A percentile compares a stretch with the other conserved stretches of the same genome.
Evolutionary conservation across 345 rosid species (phyloP).

Genomic region (Populus simonii): DNA sequence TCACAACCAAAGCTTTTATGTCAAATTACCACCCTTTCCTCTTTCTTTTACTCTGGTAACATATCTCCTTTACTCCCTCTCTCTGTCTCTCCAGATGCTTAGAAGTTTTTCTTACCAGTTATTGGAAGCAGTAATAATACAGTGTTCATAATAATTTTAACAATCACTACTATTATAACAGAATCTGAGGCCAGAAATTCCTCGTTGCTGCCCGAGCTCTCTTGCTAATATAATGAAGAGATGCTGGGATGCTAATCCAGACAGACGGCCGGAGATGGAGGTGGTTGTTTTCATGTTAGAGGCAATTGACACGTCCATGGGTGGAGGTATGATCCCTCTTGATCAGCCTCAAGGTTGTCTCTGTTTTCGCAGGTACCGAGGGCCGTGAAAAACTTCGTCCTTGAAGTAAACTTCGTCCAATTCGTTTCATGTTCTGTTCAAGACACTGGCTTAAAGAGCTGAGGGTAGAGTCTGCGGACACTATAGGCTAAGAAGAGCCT

Average conservation of each 20-base stretch:
- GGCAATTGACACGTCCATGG: slow-evolving; percentile 36
- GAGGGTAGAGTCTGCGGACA: slow-evolving; percentile 18
- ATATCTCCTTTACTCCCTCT: no score
- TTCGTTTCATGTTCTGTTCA: slow-evolving; percentile 24
- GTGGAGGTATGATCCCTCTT: slow-evolving; percentile 34
- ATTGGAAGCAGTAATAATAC: neutral
- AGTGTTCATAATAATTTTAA: neutral
- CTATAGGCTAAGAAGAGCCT: slow-evolving; percentile 13
- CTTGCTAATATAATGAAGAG: slow-evolving; percentile 37
- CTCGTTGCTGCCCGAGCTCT: slow-evolving; percentile 36
- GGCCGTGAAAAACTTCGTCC: slow-evolving; percentile 11
- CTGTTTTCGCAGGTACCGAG: slow-evolving; percentile 32
- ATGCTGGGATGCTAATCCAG: slow-evolving; percentile 42
- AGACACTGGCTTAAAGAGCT: slow-evolving; percentile 19
- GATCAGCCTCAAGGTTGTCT: slow-evolving; percentile 33
- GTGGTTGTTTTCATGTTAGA: slow-evolving; percentile 34
- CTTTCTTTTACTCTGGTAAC: no score
- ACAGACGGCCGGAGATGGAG: slow-evolving; percentile 37
- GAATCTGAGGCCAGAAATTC: slow-evolving; percentile 41
- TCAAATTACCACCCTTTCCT: no score
- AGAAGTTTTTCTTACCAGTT: no score
- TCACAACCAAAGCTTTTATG: no score
- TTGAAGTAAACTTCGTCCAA: slow-evolving; percentile 4
- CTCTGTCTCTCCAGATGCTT: no score
- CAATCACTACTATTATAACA: slow-evolving; percentile 1